These are phyloP conservation scores for Chrysosporium keratinophilum DNA, from an alignment of 2,329 filamentous ascomycete species.

Conservation along the genomic window DNA sequence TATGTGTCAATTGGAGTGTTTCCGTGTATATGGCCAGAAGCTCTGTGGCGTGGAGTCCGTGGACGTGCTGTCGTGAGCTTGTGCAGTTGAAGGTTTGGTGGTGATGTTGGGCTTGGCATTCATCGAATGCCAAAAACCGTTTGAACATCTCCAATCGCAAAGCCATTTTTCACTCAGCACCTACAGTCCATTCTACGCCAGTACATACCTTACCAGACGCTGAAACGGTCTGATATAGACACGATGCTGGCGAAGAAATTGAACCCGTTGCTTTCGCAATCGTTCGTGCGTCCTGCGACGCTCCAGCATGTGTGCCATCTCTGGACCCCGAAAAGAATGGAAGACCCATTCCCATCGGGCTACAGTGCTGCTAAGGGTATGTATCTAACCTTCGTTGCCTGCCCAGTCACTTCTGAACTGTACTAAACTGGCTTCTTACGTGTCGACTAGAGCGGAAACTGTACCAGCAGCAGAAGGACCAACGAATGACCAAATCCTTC, in stretches of 20 bases:
- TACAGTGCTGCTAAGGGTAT: constrained; percentile 2
- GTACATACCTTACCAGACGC: too few relatives aligned
- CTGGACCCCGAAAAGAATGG: background rate
- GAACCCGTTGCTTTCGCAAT: constrained; percentile 1
- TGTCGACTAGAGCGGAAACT: background rate
- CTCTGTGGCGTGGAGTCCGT: too few relatives aligned
- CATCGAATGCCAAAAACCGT: background rate
- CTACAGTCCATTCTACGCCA: too few relatives aligned
- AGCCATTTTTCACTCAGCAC: background rate
- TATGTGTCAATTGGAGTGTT: background rate
- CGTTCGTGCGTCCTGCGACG: constrained; percentile 3
- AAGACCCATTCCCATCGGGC: constrained; percentile 3
- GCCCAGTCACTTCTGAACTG: background rate
- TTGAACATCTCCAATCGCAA: background rate
- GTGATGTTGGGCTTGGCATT: constrained; percentile 7
- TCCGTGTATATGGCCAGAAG: too few relatives aligned
- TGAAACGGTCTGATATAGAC: background rate
- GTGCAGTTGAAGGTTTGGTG: background rate
- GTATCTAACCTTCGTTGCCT: background rate
- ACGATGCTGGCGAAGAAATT: constrained; percentile 3
- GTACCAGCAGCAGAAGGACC: background rate
- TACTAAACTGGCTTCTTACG: background rate
- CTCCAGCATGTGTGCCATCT: constrained; percentile 1
- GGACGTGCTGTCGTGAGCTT: background rate
- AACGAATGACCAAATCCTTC: constrained; percentile 13